phyloP scores from a whole-genome alignment of 2,329 filamentous ascomycete species.

The Penicillium hesseltinei region DNA sequence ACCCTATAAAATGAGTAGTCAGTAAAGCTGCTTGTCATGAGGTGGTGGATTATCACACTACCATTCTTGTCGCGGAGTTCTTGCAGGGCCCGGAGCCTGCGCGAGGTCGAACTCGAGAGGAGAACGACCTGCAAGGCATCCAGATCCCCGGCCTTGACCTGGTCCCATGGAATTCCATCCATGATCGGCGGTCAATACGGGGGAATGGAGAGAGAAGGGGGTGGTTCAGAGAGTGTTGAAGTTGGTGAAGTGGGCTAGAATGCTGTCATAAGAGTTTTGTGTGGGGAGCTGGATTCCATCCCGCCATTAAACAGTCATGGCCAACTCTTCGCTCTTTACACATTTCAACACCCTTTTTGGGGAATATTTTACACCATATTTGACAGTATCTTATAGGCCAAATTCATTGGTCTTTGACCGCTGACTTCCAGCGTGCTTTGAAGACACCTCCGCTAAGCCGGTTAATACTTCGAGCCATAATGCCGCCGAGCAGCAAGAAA shows the following conservation, averaged over 20 bases:
- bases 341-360: constrained; percentile 9
- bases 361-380: constrained; percentile 1
- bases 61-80: constrained; percentile 47
- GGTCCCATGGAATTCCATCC: constrained; percentile 46
- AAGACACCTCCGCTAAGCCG: constrained; percentile 12
- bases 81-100: constrained; percentile 42
- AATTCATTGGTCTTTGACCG: background rate
- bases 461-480: constrained; percentile 35
- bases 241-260: constrained; percentile 28
- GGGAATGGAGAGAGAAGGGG: constrained; percentile 31
- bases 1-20: constrained; percentile 25
- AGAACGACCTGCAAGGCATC: constrained; percentile 40
- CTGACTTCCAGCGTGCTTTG: constrained; percentile 7
- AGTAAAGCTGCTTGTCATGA: constrained; percentile 10
- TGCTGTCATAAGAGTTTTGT: constrained; percentile 46
- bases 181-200: constrained; percentile 37
- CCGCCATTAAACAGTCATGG: constrained; percentile 23
- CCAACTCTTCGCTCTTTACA: constrained; percentile 17
- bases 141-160: constrained; percentile 44
- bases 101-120: constrained; percentile 44
- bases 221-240: constrained; percentile 18
- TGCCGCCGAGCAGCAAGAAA: constrained; percentile 75
- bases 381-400: background rate
- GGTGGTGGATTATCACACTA: constrained; percentile 21
- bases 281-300: constrained; percentile 28